Conservation (phyloP, 2,329 filamentous ascomycete species). For the Aspergillus spinulosporus region DNA sequence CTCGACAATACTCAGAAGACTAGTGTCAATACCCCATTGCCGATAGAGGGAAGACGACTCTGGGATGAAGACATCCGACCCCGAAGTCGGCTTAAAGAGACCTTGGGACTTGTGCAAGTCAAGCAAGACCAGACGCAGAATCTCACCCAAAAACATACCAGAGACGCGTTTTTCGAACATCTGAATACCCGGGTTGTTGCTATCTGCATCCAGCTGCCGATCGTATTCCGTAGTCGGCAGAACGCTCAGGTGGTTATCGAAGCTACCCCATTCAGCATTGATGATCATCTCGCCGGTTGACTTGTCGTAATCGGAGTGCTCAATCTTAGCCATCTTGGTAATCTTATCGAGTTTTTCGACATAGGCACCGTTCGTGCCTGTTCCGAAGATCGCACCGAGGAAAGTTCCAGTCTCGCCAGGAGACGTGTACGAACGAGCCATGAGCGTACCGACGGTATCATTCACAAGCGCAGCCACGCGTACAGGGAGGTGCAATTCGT, state of each 20-base stretch:
- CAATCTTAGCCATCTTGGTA: slow-evolving; percentile 66
- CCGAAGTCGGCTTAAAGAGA: slow-evolving; percentile 76
- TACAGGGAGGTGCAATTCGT: slow-evolving; percentile 81
- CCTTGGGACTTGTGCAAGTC: slow-evolving; percentile 66
- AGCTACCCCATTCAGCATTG: slow-evolving; percentile 98
- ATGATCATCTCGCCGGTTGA: slow-evolving; percentile 93
- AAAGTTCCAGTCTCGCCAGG: slow-evolving; percentile 82
- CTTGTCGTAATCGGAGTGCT: slow-evolving; percentile 65
- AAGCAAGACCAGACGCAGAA: slow-evolving; percentile 75
- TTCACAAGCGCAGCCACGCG: slow-evolving; percentile 96
- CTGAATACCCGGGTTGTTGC: slow-evolving; percentile 88
- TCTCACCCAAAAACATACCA: slow-evolving; percentile 97
- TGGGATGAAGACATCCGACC: slow-evolving; percentile 69
- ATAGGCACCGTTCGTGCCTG: slow-evolving; percentile 95
- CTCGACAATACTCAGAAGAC: slow-evolving; percentile 83
- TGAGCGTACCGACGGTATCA: slow-evolving; percentile 94
- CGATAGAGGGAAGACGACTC: slow-evolving; percentile 68
- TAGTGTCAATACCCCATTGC: slow-evolving; percentile 88
- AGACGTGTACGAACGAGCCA: slow-evolving; percentile 95
- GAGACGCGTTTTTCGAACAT: slow-evolving; percentile 99
- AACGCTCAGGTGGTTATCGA: slow-evolving; percentile 89
- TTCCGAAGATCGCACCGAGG: slow-evolving; percentile 96
- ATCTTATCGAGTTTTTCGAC: slow-evolving; percentile 87
- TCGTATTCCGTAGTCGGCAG: slow-evolving; percentile 87
- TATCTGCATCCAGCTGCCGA: slow-evolving; percentile 71